Percentiles rank a stretch among this genome's conserved stretches.
These are phyloP conservation scores for Cercis canadensis DNA, from an alignment of 306 rosid species.

Conservation along the genomic window DNA sequence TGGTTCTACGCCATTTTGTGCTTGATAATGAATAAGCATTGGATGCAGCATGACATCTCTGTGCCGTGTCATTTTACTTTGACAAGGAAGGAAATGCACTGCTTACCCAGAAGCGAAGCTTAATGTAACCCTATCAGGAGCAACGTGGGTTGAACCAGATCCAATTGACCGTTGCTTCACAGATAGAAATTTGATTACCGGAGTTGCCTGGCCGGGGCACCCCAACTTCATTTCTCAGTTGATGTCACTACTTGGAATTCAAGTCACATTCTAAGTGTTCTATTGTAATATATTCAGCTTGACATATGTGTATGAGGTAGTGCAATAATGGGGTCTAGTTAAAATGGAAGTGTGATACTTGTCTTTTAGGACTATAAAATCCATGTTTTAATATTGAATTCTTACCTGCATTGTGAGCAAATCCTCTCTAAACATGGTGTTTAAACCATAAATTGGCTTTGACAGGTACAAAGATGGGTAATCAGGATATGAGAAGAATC, in stretches of 20 bases:
- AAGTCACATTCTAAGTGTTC: conserved; percentile 54
- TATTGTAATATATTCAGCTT: not conserved
- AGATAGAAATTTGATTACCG: conserved; percentile 83
- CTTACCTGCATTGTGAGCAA: no score
- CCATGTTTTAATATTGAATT: no score
- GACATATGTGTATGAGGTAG: no score
- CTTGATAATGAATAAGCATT: not conserved
- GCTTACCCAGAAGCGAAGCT: conserved; percentile 88
- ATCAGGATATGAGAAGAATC: no score
- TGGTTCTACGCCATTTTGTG: no score
- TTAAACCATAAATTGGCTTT: no score
- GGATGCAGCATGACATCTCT: not conserved
- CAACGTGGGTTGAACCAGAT: conserved; percentile 87
- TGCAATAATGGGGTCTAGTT: no score
- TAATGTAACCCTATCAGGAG: conserved; percentile 73
- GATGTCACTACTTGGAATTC: conserved; percentile 68
- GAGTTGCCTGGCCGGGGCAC: conserved; percentile 90
- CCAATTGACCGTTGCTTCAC: conserved; percentile 87
- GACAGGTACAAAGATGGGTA: no score
- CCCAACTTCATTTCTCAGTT: conserved; percentile 88
- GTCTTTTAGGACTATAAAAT: no score
- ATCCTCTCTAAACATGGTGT: no score
- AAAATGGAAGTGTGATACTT: no score
- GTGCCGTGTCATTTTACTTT: not conserved
- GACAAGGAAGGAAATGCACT: conserved; percentile 88